Conservation (phyloP, 1,284 basidiomycete species). For the Pseudozyma tsukubaensis region DNA sequence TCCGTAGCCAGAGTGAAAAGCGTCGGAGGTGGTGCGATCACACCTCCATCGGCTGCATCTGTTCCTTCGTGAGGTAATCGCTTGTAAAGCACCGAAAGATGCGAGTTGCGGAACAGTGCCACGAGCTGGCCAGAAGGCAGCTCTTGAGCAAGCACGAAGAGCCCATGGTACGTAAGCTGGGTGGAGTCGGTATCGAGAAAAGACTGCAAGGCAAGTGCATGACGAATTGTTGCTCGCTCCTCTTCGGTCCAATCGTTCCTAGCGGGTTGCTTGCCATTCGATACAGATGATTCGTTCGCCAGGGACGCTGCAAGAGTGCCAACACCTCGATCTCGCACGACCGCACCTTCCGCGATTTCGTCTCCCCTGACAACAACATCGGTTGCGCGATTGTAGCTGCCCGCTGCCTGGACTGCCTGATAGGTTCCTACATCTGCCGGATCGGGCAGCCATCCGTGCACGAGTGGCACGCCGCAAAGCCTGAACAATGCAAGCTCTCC, state of each 20-base stretch:
- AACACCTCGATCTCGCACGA: slow-evolving; percentile 28
- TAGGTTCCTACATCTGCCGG: slow-evolving; percentile 75
- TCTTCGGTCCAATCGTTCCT: slow-evolving; percentile 30
- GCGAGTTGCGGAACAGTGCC: slow-evolving; percentile 87
- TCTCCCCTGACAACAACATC: slow-evolving; percentile 81
- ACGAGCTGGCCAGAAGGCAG: slow-evolving; percentile 72
- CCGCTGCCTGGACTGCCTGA: slow-evolving; percentile 72
- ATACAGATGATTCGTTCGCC: slow-evolving; percentile 75
- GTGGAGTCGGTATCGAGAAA: slow-evolving; percentile 79
- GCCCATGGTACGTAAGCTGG: slow-evolving; percentile 84
- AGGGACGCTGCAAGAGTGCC: slow-evolving; percentile 69
- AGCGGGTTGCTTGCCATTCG: slow-evolving; percentile 68
- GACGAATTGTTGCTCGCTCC: slow-evolving; percentile 21
- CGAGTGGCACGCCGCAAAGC: slow-evolving; percentile 81
- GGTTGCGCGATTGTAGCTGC: slow-evolving; percentile 73
- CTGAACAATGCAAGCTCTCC: slow-evolving; percentile 85
- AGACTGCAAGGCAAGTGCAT: slow-evolving; percentile 40
- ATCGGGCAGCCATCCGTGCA: slow-evolving; percentile 93
- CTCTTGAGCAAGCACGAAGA: slow-evolving; percentile 72
- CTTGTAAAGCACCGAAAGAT: slow-evolving; percentile 83
- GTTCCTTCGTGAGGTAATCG: slow-evolving; percentile 43
- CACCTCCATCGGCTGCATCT: not conserved
- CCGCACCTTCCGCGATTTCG: slow-evolving; percentile 75
- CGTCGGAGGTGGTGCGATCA: slow-evolving; percentile 27
- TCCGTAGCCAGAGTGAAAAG: slow-evolving; percentile 86